Conservation (phyloP, 371 early-diverging fungal species). For the Mortierella sp. region DNA sequence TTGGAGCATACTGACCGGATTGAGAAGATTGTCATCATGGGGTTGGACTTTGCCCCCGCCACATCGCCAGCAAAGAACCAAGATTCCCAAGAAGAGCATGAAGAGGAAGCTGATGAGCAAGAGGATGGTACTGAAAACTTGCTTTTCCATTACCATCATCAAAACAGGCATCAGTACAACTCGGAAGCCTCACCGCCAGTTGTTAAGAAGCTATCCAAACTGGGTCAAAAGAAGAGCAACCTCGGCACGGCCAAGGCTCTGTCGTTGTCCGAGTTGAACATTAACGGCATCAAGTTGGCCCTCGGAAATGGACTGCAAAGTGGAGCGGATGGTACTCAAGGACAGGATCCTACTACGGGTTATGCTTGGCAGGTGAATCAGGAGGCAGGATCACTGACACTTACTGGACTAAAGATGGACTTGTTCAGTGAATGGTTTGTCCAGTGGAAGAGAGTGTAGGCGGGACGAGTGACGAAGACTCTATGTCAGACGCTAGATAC, state of each 20-base stretch:
- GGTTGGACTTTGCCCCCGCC: slow-evolving; percentile 40
- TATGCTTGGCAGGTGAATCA: slow-evolving; percentile 29
- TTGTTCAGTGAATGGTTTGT: slow-evolving; percentile 33
- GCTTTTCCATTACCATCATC: no score
- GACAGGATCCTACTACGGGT: slow-evolving; percentile 26
- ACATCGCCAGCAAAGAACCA: no score
- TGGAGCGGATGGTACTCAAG: slow-evolving; percentile 11
- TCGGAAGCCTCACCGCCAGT: no score
- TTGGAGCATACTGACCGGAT: slow-evolving; percentile 23
- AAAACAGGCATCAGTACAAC: no score
- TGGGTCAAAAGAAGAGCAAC: no score
- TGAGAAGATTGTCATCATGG: slow-evolving; percentile 31
- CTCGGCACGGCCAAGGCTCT: no score
- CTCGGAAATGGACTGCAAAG: slow-evolving; percentile 16
- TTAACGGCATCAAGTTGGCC: slow-evolving; percentile 26
- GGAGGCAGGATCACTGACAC: slow-evolving; percentile 24
- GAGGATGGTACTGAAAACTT: no score
- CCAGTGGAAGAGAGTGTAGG: slow-evolving; percentile 24
- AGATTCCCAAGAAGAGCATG: no score
- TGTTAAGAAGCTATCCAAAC: no score
- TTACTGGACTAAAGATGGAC: slow-evolving; percentile 36
- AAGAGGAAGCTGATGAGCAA: no score
- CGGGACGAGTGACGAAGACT: no score
- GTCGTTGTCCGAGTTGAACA: slow-evolving; percentile 19
- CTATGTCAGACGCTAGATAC: no score